These are phyloP conservation scores for Tricholoma matsutake DNA, from an alignment of 768 basidiomycete species.

Conservation along the genomic window DNA sequence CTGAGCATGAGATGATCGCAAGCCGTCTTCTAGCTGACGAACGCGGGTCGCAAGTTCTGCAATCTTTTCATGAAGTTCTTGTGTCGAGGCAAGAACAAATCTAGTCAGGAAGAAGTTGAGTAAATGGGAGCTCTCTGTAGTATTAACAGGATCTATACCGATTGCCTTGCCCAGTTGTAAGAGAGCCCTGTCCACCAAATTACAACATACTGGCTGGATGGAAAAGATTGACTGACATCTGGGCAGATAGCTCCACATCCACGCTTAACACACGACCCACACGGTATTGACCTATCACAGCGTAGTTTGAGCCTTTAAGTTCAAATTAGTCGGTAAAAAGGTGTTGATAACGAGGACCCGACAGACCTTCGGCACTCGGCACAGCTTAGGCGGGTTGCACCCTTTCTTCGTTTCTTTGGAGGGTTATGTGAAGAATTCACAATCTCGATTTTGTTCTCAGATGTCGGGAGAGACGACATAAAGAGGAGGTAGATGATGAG, in stretches of 20 bases:
- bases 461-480: constrained; percentile 35
- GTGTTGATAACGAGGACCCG: not conserved
- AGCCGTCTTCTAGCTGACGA: constrained; percentile 71
- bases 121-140: not conserved
- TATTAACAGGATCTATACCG: constrained; percentile 39
- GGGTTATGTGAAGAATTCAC: constrained; percentile 25
- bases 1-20: constrained; percentile 57
- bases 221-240: constrained; percentile 42
- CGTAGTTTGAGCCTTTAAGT: constrained; percentile 56
- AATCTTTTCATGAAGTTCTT: constrained; percentile 82
- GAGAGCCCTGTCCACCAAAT: constrained; percentile 47
- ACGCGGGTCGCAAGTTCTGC: constrained; percentile 69
- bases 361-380: constrained; percentile 74
- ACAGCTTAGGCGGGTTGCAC: constrained; percentile 74
- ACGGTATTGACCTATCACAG: constrained; percentile 76
- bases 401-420: constrained; percentile 61
- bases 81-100: constrained; percentile 77
- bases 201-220: not conserved
- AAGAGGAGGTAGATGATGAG: constrained; percentile 19
- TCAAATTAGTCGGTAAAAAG: constrained; percentile 6
- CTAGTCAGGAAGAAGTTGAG: constrained; percentile 30
- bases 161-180: constrained; percentile 82
- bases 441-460: constrained; percentile 26
- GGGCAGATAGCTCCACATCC: constrained; percentile 82
- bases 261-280: constrained; percentile 77